Evolutionary conservation across 441 rosid genomes (phyloP), one percentile per base, ranked within the genome.

Genomic region (Gossypium schwendimanii): DNA sequence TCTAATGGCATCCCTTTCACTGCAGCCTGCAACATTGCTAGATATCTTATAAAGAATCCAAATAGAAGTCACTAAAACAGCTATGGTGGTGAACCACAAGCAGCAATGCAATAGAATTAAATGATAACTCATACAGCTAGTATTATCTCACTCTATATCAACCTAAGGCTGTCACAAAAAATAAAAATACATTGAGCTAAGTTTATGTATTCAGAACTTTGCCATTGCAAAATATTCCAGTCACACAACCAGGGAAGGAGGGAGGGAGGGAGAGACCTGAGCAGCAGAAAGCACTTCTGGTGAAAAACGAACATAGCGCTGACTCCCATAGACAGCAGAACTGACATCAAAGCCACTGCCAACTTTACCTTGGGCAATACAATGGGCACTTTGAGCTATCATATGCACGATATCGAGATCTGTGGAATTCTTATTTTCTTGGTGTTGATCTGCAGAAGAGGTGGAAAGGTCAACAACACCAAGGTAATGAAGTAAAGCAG

Each of bases 291-390:
- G 81, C 80, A 89, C 89, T 79, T 89, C 91, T 28, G 98, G 94
- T 62, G 98, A 96, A 81, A 96, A 96, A 57, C 98, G 94, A 63
- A 96, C 88, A 76, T 96, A 96, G 3, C 90, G 89, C 66, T 91
- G 98, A 77, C 99, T 95, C 66, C 99, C 98, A 81, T 89, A 95
- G 69, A 95, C 98, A 14, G 97, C 98, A 83, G 94, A 89, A 79
- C 99, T 90, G 75, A 96, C 97, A 88, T 95, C 99, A 80, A 93
- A 93, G 55, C 99, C 99, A 84, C 99, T 94, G 72, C 99, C 99
- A 59, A 95, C 92, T 82, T 95, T 91, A 74, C 99, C 99, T 89
- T 91, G 99, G 33, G 99, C 97, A 69, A 95, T 86, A 82, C 98
- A 93, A 52, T 95, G 98, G 49, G 98, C 95, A 79, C 87, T 88